These are phyloP conservation scores for Candida adriatica DNA, from an alignment of 805 yeast species.

Conservation along the genomic window DNA sequence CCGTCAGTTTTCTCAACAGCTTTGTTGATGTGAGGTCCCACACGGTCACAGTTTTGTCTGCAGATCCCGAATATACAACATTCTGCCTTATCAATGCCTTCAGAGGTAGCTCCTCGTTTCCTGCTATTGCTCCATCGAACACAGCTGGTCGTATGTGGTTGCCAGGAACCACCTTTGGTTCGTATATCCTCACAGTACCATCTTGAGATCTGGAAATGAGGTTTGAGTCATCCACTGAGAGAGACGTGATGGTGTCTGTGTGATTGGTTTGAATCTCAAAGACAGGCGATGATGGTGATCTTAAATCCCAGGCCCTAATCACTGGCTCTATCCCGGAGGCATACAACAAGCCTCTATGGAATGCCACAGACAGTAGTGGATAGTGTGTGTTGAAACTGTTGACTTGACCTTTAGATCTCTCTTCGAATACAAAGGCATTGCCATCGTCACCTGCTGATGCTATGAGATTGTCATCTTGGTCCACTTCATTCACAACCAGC, in stretches of 20 bases:
- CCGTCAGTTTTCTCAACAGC: constrained; percentile 41
- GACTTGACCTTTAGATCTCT: constrained; percentile 41
- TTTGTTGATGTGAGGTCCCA: constrained; percentile 55
- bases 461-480: constrained; percentile 26
- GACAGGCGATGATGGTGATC: constrained; percentile 33
- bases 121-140: constrained; percentile 53
- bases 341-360: constrained; percentile 38
- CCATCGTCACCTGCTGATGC: constrained; percentile 69
- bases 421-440: constrained; percentile 54
- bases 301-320: constrained; percentile 51
- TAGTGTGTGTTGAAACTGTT: constrained; percentile 37
- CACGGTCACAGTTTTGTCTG: constrained; percentile 46
- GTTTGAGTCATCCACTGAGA: constrained; percentile 41
- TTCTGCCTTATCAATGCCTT: constrained; percentile 37
- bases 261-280: constrained; percentile 42
- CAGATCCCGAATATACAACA: constrained; percentile 54
- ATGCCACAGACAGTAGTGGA: constrained; percentile 52
- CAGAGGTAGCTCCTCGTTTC: constrained; percentile 44
- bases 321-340: constrained; percentile 65
- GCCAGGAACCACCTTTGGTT: constrained; percentile 32
- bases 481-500: constrained; percentile 50
- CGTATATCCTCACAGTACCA: constrained; percentile 50
- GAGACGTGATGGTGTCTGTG: constrained; percentile 48
- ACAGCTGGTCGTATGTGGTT: constrained; percentile 37
- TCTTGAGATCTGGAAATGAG: constrained; percentile 49